Evolutionary conservation across 1,139 yeast species (phyloP).

Genomic region (Maudiozyma humilis): DNA sequence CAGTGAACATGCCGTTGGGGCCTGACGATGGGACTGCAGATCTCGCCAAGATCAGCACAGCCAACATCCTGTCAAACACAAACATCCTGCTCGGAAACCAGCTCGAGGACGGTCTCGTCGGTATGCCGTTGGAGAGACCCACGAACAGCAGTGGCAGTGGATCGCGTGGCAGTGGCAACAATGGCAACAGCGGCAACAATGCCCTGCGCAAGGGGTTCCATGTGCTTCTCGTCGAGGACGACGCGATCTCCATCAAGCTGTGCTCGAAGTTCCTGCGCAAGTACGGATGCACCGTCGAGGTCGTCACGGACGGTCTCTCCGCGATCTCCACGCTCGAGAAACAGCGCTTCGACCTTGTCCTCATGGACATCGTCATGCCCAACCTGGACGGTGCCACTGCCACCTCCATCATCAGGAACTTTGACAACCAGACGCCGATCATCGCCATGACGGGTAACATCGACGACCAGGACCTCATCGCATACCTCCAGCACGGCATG

Average conservation of each 20-base stretch:
- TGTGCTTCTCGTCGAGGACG: conserved; percentile 80
- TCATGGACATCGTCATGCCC: conserved; percentile 94
- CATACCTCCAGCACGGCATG: conserved; percentile 83
- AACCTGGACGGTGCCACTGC: conserved; percentile 92
- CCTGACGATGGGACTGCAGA: background rate
- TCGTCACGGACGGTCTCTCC: conserved; percentile 83
- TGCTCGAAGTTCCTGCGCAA: conserved; percentile 73
- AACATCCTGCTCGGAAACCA: conserved; percentile 1
- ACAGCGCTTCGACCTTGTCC: conserved; percentile 68
- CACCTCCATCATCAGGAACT: conserved; percentile 73
- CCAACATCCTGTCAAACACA: background rate
- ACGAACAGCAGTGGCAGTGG: conserved; percentile 4
- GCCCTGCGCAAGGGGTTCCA: conserved; percentile 41
- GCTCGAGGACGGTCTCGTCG: conserved; percentile 1
- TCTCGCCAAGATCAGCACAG: background rate
- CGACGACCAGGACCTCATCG: conserved; percentile 69
- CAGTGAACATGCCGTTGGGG: background rate
- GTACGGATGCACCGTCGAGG: conserved; percentile 88
- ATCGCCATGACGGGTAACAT: conserved; percentile 92
- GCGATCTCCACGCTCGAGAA: conserved; percentile 78
- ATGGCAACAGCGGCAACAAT: no score
- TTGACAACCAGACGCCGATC: conserved; percentile 78
- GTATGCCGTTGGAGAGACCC: background rate
- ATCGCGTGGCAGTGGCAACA: no score
- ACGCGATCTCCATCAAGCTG: conserved; percentile 69